Conservation (phyloP, 257 asterid genomes). For the Salvia splendens region DNA sequence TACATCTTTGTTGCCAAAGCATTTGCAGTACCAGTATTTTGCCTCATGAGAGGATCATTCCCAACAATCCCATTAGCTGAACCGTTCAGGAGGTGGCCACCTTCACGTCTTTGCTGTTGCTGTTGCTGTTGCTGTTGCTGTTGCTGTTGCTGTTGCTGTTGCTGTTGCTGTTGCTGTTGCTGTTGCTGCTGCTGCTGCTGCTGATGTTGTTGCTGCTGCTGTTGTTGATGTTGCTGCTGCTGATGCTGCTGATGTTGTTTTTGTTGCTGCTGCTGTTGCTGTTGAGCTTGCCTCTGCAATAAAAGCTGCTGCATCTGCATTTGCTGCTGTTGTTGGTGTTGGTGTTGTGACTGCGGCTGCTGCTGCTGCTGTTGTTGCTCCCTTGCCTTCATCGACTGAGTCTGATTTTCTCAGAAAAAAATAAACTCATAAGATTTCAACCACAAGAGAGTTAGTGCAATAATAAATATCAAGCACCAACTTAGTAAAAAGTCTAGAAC, state of each 20-base stretch:
- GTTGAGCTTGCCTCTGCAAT: slow-evolving; percentile 80
- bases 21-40: slow-evolving; percentile 82
- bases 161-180: slow-evolving; percentile 62
- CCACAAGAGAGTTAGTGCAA: not conserved
- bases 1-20: slow-evolving; percentile 85
- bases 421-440: too few species aligned
- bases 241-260: slow-evolving; percentile 73
- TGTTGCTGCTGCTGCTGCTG: slow-evolving; percentile 65
- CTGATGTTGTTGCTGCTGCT: slow-evolving; percentile 61
- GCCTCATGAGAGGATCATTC: slow-evolving; percentile 77
- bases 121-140: slow-evolving; percentile 62
- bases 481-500: not conserved
- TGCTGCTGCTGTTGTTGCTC: slow-evolving; percentile 91
- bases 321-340: slow-evolving; percentile 59
- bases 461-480: not conserved
- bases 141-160: slow-evolving; percentile 60
- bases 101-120: slow-evolving; percentile 70
- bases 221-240: slow-evolving; percentile 54
- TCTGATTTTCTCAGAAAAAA: slow-evolving; percentile 47
- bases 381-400: slow-evolving; percentile 88
- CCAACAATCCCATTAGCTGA: slow-evolving; percentile 78
- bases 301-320: slow-evolving; percentile 76
- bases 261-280: slow-evolving; percentile 68
- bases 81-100: slow-evolving; percentile 75
- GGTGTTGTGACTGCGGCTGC: slow-evolving; percentile 58